These are phyloP conservation scores for Neurospora hispaniola DNA, from an alignment of 495 filamentous ascomycete genomes.

Conservation along the genomic window DNA sequence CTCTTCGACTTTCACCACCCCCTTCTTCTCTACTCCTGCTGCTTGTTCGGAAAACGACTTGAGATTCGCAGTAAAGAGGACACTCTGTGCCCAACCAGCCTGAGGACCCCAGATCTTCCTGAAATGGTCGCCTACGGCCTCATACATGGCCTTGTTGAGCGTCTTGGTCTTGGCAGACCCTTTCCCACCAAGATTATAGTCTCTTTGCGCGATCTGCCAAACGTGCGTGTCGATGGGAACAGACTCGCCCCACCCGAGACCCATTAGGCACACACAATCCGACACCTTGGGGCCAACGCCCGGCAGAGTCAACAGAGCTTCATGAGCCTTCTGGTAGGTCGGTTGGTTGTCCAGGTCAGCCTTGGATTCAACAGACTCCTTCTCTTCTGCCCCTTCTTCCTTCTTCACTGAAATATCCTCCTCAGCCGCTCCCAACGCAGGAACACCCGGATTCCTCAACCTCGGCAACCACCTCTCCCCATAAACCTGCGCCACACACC, in stretches of 20 bases:
- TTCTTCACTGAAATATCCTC: neutral
- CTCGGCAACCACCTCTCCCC: constrained; percentile 64
- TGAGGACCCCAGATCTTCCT: constrained; percentile 84
- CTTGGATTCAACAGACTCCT: neutral
- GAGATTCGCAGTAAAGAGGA: constrained; percentile 91
- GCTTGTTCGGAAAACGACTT: constrained; percentile 66
- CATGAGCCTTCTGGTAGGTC: constrained; percentile 69
- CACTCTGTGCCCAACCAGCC: constrained; percentile 95
- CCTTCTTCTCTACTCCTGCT: constrained; percentile 22
- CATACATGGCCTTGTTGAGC: constrained; percentile 78
- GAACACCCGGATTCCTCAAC: constrained; percentile 66
- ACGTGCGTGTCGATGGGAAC: constrained; percentile 98
- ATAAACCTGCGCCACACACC: constrained; percentile 54
- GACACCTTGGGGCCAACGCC: constrained; percentile 96
- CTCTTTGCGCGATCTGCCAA: constrained; percentile 93
- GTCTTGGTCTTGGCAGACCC: constrained; percentile 59
- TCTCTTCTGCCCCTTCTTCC: neutral
- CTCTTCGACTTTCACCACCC: constrained; percentile 18
- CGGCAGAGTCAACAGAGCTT: constrained; percentile 61
- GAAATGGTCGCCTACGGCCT: constrained; percentile 84
- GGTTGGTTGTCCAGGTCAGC: neutral
- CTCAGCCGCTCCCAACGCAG: constrained; percentile 33
- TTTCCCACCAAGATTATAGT: constrained; percentile 78
- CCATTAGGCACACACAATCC: constrained; percentile 95
- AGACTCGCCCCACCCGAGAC: constrained; percentile 89